These are phyloP conservation scores for Boletus smithii DNA, from an alignment of 1,284 basidiomycete species.

Conservation along the genomic window DNA sequence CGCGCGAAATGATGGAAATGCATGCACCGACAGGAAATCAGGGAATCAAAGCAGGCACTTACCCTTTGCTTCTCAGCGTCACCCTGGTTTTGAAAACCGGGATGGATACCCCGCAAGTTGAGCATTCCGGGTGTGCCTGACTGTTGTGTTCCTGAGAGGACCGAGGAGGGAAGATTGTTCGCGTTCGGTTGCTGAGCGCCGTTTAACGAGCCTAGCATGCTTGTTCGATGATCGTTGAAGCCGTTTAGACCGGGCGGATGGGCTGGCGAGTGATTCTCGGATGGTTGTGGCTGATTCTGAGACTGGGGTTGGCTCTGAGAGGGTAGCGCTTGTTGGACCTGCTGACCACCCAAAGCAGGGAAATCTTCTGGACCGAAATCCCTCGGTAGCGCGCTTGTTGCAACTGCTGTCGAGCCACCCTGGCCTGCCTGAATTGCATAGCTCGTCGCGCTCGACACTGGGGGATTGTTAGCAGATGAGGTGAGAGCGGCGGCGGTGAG, in stretches of 20 bases:
- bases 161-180: constrained; percentile 23
- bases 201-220: constrained; percentile 48
- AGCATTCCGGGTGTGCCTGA: constrained; percentile 63
- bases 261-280: constrained; percentile 38
- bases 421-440: constrained; percentile 77
- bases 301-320: constrained; percentile 33
- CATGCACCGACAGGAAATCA: background rate
- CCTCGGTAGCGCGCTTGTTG: constrained; percentile 45
- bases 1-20: constrained; percentile 1
- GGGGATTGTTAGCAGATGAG: constrained; percentile 37
- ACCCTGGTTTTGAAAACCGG: constrained; percentile 50
- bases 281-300: constrained; percentile 34
- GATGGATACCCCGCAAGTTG: constrained; percentile 60
- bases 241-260: constrained; percentile 76
- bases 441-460: constrained; percentile 44
- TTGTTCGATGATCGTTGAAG: constrained; percentile 56
- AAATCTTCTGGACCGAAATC: constrained; percentile 82
- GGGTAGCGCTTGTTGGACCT: constrained; percentile 28
- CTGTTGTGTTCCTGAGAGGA: constrained; percentile 31
- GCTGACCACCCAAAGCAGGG: constrained; percentile 71
- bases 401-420: constrained; percentile 39
- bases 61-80: constrained; percentile 70
- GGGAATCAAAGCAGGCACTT: constrained; percentile 33
- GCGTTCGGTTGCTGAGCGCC: constrained; percentile 29
- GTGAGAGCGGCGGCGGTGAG: constrained; percentile 16